These are phyloP conservation scores for Diacronema lutheri DNA, from an alignment of 78 protist species.

Conservation along the genomic window DNA sequence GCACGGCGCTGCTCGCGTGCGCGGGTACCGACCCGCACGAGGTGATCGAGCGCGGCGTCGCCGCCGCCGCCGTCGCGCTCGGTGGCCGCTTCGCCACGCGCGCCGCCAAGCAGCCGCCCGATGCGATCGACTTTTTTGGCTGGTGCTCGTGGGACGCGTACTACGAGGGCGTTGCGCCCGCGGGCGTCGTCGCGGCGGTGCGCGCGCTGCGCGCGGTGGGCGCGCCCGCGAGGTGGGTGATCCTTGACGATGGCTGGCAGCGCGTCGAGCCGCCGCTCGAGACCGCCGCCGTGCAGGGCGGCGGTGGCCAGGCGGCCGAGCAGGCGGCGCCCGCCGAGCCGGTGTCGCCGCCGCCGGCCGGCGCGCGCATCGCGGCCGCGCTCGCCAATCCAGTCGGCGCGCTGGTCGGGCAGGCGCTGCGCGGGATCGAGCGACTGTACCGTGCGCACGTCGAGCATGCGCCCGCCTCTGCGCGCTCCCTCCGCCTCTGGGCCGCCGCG, in stretches of 20 bases:
- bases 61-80: neutral
- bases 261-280: neutral
- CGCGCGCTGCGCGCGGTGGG: conserved; percentile 12
- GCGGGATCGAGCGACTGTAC: conserved; percentile 13
- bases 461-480: neutral
- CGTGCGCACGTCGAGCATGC: neutral
- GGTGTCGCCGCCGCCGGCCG: no score
- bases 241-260: conserved; percentile 50
- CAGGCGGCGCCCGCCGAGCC: no score
- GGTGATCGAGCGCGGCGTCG: neutral
- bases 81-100: neutral
- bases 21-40: conserved; percentile 10
- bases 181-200: conserved; percentile 5
- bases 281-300: no score
- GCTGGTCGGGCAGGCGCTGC: no score
- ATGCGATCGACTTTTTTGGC: conserved; percentile 19
- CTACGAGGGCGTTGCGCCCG: conserved; percentile 20
- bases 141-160: conserved; percentile 52
- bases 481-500: conserved; percentile 3
- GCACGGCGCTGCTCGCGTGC: neutral
- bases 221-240: conserved; percentile 21
- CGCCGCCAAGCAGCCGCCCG: neutral
- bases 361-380: neutral
- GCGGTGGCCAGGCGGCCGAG: no score
- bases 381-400: no score